Evolutionary conservation across 768 basidiomycete species (phyloP), one percentile per base, ranked within the genome.

Genomic region (Crucibulum laeve): DNA sequence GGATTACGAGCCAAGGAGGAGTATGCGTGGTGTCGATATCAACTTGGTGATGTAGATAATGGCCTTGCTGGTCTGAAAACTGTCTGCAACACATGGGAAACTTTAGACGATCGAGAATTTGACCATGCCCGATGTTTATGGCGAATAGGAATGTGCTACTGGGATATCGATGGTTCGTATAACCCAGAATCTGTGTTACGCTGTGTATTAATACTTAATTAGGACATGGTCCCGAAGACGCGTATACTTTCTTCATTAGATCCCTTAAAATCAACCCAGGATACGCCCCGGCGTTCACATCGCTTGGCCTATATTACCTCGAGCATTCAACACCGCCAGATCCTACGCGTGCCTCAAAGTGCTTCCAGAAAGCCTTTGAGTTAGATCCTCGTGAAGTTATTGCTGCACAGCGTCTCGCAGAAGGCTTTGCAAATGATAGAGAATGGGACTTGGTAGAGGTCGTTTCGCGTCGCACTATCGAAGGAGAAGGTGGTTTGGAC

Each of bases 361-460:
- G 95, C 59, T 97, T 95, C 63, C 93, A 98, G 55, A 97, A 95
- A 56, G 96, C 95, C 0, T 97, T 99, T 54, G 96, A 98, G 61
- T 79, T 98, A 4, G 95, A 98, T 64, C 77, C 92, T 2, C 76
- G 87, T 13, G 91, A 99, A 63, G 81, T 75, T 8, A 80, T 86
- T 17, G 92, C 96, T 1, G 96, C 95, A 0, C 73, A 77, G 41
- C 73, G 82, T 44, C 73, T 99, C 3, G 93, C 91, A 0, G 80
- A 86, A 52, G 86, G 89, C 2, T 97, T 97, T 60, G 92, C 94
- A 0, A 83, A 92, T 44, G 89, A 96, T 49, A 75, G 80, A 42
- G 95, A 96, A 57, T 98, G 96, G 96, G 88, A 93, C 56, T 71
- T 96, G 4, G 94, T 96, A 2, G 91, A 97, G 49, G 83, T 94